A percentile compares a stretch with the other conserved stretches of the same genome.
Conservation (phyloP, 2,329 filamentous ascomycete genomes). For the Aureobasidium sp. region DNA sequence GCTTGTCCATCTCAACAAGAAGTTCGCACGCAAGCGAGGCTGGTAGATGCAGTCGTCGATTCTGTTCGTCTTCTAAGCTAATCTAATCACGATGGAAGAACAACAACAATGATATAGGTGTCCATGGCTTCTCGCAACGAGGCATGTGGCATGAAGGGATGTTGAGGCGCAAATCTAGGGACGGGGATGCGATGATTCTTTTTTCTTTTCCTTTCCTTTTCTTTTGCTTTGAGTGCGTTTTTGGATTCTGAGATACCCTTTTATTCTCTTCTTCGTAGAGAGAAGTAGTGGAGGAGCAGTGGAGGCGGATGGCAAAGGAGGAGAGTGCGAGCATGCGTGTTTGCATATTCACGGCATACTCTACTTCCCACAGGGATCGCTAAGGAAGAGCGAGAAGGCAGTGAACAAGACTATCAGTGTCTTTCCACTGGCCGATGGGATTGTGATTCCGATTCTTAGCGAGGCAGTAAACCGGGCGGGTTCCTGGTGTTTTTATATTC, state of each 20-base stretch:
- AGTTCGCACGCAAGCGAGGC: slow-evolving; percentile 91
- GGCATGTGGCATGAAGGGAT: neutral
- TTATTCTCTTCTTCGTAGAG: neutral
- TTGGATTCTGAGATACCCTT: slow-evolving; percentile 13
- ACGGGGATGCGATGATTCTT: neutral
- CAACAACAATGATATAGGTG: neutral
- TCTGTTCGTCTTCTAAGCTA: neutral
- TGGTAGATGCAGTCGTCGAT: slow-evolving; percentile 41
- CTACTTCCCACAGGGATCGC: neutral
- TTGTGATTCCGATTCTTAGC: slow-evolving; percentile 2
- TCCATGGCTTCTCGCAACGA: neutral
- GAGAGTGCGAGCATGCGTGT: slow-evolving; percentile 2
- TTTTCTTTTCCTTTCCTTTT: neutral
- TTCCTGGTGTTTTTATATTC: slow-evolving; percentile 4
- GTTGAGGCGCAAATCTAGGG: slow-evolving; percentile 5
- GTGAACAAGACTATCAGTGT: neutral
- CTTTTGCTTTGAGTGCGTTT: neutral
- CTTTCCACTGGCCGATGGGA: neutral
- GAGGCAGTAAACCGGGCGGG: slow-evolving; percentile 5
- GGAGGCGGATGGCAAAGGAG: neutral
- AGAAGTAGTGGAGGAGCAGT: slow-evolving; percentile 6
- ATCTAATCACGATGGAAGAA: neutral
- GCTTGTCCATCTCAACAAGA: slow-evolving; percentile 85
- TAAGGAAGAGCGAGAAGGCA: neutral
- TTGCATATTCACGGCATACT: neutral